These are phyloP conservation scores for Cyberlindnera amylophila DNA, from an alignment of 805 yeast species.

Conservation along the genomic window DNA sequence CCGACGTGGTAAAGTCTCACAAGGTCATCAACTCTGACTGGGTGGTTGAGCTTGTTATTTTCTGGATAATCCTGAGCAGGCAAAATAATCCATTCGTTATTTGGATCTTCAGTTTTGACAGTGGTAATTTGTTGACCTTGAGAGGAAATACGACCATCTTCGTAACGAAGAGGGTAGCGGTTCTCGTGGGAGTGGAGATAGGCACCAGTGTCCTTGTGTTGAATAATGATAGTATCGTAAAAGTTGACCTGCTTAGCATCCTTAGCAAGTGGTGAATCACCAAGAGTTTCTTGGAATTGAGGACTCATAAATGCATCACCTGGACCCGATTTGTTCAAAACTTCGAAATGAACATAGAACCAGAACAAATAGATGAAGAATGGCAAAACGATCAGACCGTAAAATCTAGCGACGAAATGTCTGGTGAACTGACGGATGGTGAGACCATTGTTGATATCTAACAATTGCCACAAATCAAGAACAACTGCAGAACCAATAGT, in stretches of 20 bases:
- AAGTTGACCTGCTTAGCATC: conserved; percentile 70
- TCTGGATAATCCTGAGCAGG: conserved; percentile 52
- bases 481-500: conserved; percentile 85
- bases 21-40: conserved; percentile 65
- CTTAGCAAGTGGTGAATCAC: conserved; percentile 73
- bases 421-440: conserved; percentile 50
- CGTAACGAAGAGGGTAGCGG: conserved; percentile 83
- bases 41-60: conserved; percentile 37
- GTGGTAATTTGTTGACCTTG: conserved; percentile 94
- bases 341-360: conserved; percentile 87
- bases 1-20: conserved; percentile 78
- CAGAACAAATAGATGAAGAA: conserved; percentile 77
- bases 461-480: conserved; percentile 82
- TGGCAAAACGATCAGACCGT: conserved; percentile 73
- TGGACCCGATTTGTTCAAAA: conserved; percentile 84
- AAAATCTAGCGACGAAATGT: conserved; percentile 74
- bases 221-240: conserved; percentile 70
- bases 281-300: conserved; percentile 88
- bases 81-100: conserved; percentile 83
- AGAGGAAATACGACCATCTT: conserved; percentile 93
- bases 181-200: conserved; percentile 78
- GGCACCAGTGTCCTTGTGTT: conserved; percentile 76
- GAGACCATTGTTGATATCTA: conserved; percentile 69
- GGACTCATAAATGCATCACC: conserved; percentile 96
- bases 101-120: conserved; percentile 47